These are phyloP conservation scores for Chytridium lagenaria DNA, from an alignment of 371 early-diverging fungal species.

Conservation along the genomic window DNA sequence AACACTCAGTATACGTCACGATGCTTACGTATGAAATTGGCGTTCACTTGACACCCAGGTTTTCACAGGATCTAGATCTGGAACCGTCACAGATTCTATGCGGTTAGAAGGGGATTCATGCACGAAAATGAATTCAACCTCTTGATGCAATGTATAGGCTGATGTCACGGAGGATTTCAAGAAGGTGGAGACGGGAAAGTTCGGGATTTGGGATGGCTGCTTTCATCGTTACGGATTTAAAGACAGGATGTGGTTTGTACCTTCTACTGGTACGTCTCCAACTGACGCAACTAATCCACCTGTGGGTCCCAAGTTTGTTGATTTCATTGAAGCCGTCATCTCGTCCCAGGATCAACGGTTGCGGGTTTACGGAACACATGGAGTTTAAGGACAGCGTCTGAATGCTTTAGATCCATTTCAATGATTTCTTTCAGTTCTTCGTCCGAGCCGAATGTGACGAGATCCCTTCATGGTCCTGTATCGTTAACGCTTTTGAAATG, in stretches of 20 bases:
- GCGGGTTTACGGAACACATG: conserved; percentile 2
- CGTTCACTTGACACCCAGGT: conserved; percentile 57
- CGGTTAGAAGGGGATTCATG: no score
- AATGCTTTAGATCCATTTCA: conserved; percentile 1
- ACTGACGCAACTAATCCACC: neutral
- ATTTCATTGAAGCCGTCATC: neutral
- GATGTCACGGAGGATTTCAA: conserved; percentile 58
- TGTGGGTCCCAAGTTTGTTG: neutral
- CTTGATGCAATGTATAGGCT: conserved; percentile 50
- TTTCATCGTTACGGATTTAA: neutral
- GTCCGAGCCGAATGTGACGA: conserved; percentile 21
- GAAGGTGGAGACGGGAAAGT: conserved; percentile 26
- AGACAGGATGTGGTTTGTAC: neutral
- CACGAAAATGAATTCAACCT: conserved; percentile 20
- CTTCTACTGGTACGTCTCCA: neutral
- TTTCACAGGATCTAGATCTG: conserved; percentile 51
- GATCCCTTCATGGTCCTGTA: conserved; percentile 29
- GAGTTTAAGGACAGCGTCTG: conserved; percentile 14
- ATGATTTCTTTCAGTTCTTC: conserved; percentile 18
- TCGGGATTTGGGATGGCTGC: neutral
- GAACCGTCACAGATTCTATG: neutral
- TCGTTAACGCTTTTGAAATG: neutral
- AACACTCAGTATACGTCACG: conserved; percentile 28
- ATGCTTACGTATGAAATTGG: conserved; percentile 54
- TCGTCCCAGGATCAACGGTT: neutral